These are phyloP conservation scores for Penicillium canescens DNA, from an alignment of 495 filamentous ascomycete genomes.

Conservation along the genomic window DNA sequence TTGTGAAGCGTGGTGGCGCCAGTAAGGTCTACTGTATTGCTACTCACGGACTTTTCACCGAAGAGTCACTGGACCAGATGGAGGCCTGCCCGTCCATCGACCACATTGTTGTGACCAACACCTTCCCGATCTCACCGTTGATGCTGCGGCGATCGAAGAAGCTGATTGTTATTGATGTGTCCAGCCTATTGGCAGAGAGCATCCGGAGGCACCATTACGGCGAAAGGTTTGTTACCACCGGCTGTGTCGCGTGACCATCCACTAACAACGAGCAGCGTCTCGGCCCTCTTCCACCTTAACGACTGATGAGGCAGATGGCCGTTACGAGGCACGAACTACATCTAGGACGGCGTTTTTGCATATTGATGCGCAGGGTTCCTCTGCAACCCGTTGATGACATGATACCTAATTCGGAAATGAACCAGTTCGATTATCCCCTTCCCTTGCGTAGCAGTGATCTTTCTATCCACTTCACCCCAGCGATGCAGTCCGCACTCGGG, in stretches of 20 bases:
- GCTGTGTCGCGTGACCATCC: neutral
- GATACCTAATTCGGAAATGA: slow-evolving; percentile 27
- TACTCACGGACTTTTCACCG: slow-evolving; percentile 92
- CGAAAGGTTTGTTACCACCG: slow-evolving; percentile 51
- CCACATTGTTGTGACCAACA: slow-evolving; percentile 92
- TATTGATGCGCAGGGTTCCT: slow-evolving; percentile 25
- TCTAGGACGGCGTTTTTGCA: slow-evolving; percentile 22
- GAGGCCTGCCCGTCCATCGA: slow-evolving; percentile 90
- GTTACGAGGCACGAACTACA: slow-evolving; percentile 18
- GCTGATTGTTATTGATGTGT: slow-evolving; percentile 84
- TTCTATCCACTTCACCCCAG: slow-evolving; percentile 38
- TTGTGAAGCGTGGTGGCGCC: slow-evolving; percentile 87
- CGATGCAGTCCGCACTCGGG: slow-evolving; percentile 66
- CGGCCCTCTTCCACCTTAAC: slow-evolving; percentile 73
- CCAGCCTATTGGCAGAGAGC: slow-evolving; percentile 82
- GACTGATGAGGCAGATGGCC: slow-evolving; percentile 33
- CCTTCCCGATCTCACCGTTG: slow-evolving; percentile 81
- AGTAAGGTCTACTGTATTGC: slow-evolving; percentile 97
- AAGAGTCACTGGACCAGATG: slow-evolving; percentile 86
- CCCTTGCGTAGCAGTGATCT: neutral
- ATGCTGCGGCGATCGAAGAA: slow-evolving; percentile 73
- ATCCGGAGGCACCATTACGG: slow-evolving; percentile 95
- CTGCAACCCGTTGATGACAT: slow-evolving; percentile 24
- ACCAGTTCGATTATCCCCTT: slow-evolving; percentile 11
- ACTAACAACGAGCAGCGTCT: slow-evolving; percentile 59